Conservation (phyloP, 352 stramenopile genomes). For the Pythium brachiatum region DNA sequence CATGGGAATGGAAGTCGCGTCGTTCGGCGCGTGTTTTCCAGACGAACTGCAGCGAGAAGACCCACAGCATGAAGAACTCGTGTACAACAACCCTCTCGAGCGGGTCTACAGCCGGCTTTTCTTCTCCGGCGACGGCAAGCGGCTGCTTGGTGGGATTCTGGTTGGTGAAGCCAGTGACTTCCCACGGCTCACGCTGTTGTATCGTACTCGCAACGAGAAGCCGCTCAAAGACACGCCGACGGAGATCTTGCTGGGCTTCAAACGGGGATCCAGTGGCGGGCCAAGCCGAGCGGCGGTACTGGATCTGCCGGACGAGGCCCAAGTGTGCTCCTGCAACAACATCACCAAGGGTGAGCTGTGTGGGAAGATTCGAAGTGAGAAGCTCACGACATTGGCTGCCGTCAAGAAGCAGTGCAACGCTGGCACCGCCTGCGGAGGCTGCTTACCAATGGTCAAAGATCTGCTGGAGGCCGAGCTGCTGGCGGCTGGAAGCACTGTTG, state of each 20-base stretch:
- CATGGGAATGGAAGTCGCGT: constrained; percentile 92
- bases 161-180: constrained; percentile 92
- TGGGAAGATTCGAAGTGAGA: constrained; percentile 66
- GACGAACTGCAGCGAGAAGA: constrained; percentile 53
- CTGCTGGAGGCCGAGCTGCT: constrained; percentile 83
- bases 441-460: constrained; percentile 88
- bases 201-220: constrained; percentile 52
- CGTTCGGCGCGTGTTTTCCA: constrained; percentile 83
- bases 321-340: constrained; percentile 94
- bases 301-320: constrained; percentile 70
- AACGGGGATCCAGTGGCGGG: constrained; percentile 25
- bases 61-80: constrained; percentile 62
- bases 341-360: constrained; percentile 85
- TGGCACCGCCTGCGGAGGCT: constrained; percentile 88
- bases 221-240: constrained; percentile 46
- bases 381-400: constrained; percentile 60
- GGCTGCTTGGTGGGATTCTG: constrained; percentile 85
- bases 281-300: constrained; percentile 35
- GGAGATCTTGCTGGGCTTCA: constrained; percentile 52
- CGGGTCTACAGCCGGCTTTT: constrained; percentile 93
- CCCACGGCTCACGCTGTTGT: constrained; percentile 61
- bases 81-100: constrained; percentile 90
- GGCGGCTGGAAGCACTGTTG: constrained; percentile 80
- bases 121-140: constrained; percentile 82
- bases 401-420: constrained; percentile 88